Percentiles rank a stretch among this genome's conserved stretches.
phyloP scores from a whole-genome alignment of 2,329 filamentous ascomycete species.

The Periconia sp. region DNA sequence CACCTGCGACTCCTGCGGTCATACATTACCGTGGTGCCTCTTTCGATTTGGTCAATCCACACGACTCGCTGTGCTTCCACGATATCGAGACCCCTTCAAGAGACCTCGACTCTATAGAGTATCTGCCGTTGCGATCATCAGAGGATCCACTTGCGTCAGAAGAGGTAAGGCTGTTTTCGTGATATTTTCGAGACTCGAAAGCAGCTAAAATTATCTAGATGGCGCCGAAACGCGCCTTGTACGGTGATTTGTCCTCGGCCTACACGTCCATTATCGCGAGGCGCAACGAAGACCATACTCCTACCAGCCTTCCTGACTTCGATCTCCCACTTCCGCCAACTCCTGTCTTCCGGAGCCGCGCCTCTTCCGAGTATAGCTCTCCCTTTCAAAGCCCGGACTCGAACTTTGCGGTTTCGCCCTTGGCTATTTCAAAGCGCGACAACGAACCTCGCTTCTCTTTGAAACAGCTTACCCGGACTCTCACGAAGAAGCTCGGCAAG shows the following conservation, averaged over 20 bases:
- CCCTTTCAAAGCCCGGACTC: slow-evolving; percentile 33
- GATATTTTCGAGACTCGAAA: slow-evolving; percentile 4
- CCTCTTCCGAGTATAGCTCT: slow-evolving; percentile 33
- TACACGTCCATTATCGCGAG: slow-evolving; percentile 34
- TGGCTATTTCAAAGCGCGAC: slow-evolving; percentile 19
- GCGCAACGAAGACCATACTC: slow-evolving; percentile 21
- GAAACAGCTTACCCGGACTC: slow-evolving; percentile 35
- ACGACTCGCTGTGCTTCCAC: slow-evolving; percentile 42
- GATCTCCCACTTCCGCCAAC: slow-evolving; percentile 31
- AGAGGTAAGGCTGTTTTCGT: slow-evolving; percentile 22
- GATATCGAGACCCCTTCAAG: slow-evolving; percentile 45
- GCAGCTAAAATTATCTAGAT: slow-evolving; percentile 29
- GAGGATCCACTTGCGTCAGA: slow-evolving; percentile 24
- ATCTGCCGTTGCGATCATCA: slow-evolving; percentile 30
- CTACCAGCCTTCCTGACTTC: too few relatives aligned
- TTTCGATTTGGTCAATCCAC: slow-evolving; percentile 48
- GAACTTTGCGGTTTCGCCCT: slow-evolving; percentile 24
- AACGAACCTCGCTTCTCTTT: slow-evolving; percentile 39
- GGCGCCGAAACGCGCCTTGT: slow-evolving; percentile 37
- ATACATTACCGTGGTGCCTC: slow-evolving; percentile 48
- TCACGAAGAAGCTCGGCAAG: slow-evolving; percentile 33
- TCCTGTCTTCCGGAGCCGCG: slow-evolving; percentile 32
- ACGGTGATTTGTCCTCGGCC: slow-evolving; percentile 36
- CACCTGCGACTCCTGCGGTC: slow-evolving; percentile 45
- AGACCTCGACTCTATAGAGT: slow-evolving; percentile 43